A percentile compares a stretch with the other conserved stretches of the same genome.
Evolutionary conservation across 768 basidiomycete genomes (phyloP).

Genomic region (Trametes gibbosa): DNA sequence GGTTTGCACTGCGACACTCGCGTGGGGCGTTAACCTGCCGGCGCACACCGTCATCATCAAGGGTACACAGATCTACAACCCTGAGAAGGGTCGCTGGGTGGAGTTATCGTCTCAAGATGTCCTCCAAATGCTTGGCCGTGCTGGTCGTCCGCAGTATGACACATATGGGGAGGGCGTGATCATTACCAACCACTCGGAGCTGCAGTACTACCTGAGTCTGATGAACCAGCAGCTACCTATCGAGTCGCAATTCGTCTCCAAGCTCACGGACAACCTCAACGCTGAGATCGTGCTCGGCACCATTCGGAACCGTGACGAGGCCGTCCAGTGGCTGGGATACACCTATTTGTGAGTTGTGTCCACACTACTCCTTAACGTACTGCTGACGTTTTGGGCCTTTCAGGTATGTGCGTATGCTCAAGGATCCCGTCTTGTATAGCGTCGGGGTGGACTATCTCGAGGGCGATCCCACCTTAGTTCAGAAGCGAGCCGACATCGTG

Average conservation of each 20-base stretch:
- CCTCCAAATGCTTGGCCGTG: conserved; percentile 97
- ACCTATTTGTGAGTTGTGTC: conserved; percentile 75
- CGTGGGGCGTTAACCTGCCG: conserved; percentile 99
- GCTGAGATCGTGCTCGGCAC: conserved; percentile 96
- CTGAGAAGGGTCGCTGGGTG: conserved; percentile 97
- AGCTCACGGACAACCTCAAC: conserved; percentile 92
- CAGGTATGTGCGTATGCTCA: conserved; percentile 94
- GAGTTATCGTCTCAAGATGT: conserved; percentile 96
- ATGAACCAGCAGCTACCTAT: conserved; percentile 98
- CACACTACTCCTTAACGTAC: conserved; percentile 18
- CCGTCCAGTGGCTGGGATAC: conserved; percentile 95
- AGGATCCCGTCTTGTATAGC: conserved; percentile 81
- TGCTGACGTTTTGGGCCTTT: neutral
- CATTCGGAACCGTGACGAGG: conserved; percentile 92
- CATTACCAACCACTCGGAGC: conserved; percentile 95
- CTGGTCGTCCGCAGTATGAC: conserved; percentile 96
- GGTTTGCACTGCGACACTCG: conserved; percentile 95
- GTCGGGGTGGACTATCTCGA: conserved; percentile 90
- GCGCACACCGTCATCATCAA: conserved; percentile 99
- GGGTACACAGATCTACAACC: conserved; percentile 99
- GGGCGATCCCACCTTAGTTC: conserved; percentile 76
- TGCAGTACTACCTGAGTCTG: conserved; percentile 94
- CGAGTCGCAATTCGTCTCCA: conserved; percentile 90
- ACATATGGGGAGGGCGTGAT: conserved; percentile 97
- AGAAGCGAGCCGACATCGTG: conserved; percentile 91